Base-by-base conservation (phyloP, 208 protist genomes). In the Vickermania spadyakhi region DNA sequence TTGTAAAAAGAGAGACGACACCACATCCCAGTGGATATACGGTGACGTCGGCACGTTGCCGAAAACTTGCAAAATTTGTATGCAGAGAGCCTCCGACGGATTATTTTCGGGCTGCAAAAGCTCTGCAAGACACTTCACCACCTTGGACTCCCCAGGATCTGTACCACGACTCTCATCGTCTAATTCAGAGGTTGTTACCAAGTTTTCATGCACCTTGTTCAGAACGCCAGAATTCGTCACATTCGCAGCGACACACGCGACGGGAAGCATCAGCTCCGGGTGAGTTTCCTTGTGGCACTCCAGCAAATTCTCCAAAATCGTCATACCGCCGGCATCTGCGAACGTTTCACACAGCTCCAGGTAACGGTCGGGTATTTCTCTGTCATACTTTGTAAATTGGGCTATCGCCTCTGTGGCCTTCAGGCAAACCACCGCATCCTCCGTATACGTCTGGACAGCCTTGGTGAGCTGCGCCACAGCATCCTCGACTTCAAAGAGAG, bases 341-440 rank as follows among this genome's bases (percentile, higher is more conserved):
- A 94, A 91, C 73, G 89, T 80, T 50, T 79, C 71, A 57, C 73
- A 83, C 27, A 67, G 68, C 27, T 70, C 45, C 18, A 67, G 56
- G 68, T 88, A 94, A n/a, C 76, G 75, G 51, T 90, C 71, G n/a
- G 88, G 75, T 27, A 76, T 73, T 21, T 91, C 84, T 31, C 74
- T 77, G 56, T 77, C 83, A 62, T 89, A 94, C 25, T 84, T 86
- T 7, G 88, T 94, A 63, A 92, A 94, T 67, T 94, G 84, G 3
- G 88, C 88, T 56, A 94, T 58, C 23, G 82, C 60, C 18, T 81
- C 70, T n/a, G 72, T 79, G 31, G 73, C 77, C 31, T 79, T 63
- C 7, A 72, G 70, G 42, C 70, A 75, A 30, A 89, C 72, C 18
- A 77, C 41, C n/a, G 55, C 54, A 52, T 94, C 79, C 22, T 42